Evolutionary conservation across 2,329 filamentous ascomycete species (phyloP).

Genomic region (Beauveria sp.): DNA sequence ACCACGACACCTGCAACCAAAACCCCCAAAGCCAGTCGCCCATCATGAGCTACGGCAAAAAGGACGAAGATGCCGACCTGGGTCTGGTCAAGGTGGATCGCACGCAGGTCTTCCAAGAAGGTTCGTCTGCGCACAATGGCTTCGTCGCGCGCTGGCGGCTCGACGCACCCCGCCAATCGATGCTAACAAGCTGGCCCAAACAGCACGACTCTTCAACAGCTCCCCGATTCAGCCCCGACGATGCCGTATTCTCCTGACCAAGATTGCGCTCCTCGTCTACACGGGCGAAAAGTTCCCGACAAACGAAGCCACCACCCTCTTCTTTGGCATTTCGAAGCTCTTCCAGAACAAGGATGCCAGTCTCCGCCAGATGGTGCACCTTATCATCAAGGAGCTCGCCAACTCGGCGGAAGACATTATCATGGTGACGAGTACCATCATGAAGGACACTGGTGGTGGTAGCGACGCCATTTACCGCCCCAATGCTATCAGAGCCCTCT

Average conservation of each 20-base stretch:
- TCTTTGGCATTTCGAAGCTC: conserved; percentile 97
- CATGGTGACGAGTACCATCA: conserved; percentile 98
- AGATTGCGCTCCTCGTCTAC: conserved; percentile 92
- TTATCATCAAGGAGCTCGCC: conserved; percentile 95
- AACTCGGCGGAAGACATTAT: conserved; percentile 96
- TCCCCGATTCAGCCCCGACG: conserved; percentile 92
- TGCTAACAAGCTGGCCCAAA: conserved; percentile 26
- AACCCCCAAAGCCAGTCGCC: conserved; percentile 30
- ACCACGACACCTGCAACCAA: conserved; percentile 27
- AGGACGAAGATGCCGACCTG: conserved; percentile 94
- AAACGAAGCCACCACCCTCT: conserved; percentile 94
- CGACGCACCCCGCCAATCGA: conserved; percentile 18
- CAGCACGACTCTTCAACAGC: conserved; percentile 95
- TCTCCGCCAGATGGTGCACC: conserved; percentile 96
- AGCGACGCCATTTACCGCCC: conserved; percentile 91
- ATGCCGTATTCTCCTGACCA: conserved; percentile 96
- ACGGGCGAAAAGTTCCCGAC: conserved; percentile 95
- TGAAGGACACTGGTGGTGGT: conserved; percentile 97
- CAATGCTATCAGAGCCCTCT: conserved; percentile 91
- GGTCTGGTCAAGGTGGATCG: conserved; percentile 95
- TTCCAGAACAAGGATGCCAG: conserved; percentile 99
- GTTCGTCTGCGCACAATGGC: conserved; percentile 43
- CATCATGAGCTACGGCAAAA: conserved; percentile 95
- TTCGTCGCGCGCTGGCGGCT: conserved; percentile 8
- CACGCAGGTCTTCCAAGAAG: conserved; percentile 97